phyloP scores from a whole-genome alignment of 2,329 filamentous ascomycete species.

The Dothistroma pini region DNA sequence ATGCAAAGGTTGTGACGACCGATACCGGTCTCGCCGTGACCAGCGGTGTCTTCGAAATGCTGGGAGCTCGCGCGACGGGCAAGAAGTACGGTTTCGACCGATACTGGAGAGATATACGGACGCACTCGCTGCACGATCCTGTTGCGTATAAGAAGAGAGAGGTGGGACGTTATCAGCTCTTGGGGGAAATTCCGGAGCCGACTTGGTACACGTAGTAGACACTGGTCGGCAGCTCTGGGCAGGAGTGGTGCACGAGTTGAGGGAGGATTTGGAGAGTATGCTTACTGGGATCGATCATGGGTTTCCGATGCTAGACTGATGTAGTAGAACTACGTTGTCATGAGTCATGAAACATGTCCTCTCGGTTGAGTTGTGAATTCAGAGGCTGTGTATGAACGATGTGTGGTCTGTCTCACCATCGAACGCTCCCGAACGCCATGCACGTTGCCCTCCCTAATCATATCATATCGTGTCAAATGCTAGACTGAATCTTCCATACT shows the following conservation, averaged over 20 bases:
- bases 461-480: background rate
- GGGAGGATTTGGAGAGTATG: constrained; percentile 1
- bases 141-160: constrained; percentile 65
- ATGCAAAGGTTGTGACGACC: constrained; percentile 60
- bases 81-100: constrained; percentile 59
- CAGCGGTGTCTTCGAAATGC: constrained; percentile 61
- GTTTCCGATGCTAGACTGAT: constrained; percentile 2
- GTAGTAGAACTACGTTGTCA: background rate
- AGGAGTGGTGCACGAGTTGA: background rate
- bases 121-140: constrained; percentile 63
- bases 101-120: constrained; percentile 64
- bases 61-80: constrained; percentile 56
- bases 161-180: constrained; percentile 54
- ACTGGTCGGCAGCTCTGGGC: constrained; percentile 8
- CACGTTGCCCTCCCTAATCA: background rate
- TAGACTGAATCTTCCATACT: background rate
- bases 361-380: background rate
- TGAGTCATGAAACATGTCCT: background rate
- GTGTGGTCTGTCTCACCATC: background rate
- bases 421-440: background rate
- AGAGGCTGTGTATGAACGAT: background rate
- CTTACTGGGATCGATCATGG: background rate
- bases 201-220: constrained; percentile 58
- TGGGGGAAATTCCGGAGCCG: constrained; percentile 55
- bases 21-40: constrained; percentile 59